A percentile compares a stretch with the other conserved stretches of the same genome.
Conservation (phyloP, 768 basidiomycete genomes). For the Ramaria sp. region DNA sequence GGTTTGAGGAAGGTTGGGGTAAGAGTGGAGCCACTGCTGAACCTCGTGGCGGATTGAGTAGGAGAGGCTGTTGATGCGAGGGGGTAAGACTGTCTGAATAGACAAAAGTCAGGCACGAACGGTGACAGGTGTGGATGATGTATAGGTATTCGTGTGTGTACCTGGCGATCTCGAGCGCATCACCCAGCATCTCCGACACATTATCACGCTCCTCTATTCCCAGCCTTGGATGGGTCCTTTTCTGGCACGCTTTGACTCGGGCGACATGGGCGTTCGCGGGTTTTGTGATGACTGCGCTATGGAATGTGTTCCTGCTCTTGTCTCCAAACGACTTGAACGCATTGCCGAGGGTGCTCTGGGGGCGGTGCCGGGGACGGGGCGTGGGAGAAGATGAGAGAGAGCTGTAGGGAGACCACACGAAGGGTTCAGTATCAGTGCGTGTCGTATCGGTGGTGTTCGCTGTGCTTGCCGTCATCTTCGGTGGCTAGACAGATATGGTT, state of each 20-base stretch:
- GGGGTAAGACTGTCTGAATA: neutral
- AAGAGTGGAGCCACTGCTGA: slow-evolving; percentile 4
- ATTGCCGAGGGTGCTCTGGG: neutral
- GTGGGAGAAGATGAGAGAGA: too few relatives aligned
- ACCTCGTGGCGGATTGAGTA: neutral
- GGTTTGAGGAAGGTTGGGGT: neutral
- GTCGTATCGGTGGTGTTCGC: too few relatives aligned
- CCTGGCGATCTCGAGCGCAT: slow-evolving; percentile 4
- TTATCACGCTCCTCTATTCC: neutral
- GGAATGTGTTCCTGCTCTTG: neutral
- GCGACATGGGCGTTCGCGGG: neutral
- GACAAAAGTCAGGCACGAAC: neutral
- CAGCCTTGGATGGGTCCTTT: neutral
- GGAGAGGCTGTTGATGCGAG: neutral
- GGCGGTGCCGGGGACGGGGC: too few relatives aligned
- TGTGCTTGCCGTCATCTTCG: too few relatives aligned
- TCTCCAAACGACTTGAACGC: neutral
- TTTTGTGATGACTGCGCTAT: neutral
- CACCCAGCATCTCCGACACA: neutral
- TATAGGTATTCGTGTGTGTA: too few relatives aligned
- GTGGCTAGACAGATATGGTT: too few relatives aligned
- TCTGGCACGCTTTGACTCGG: neutral
- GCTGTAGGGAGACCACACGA: too few relatives aligned
- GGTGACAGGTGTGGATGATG: too few relatives aligned
- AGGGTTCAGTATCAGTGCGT: too few relatives aligned